Percentiles rank a stretch among this genome's conserved stretches.
These are phyloP conservation scores for Passiflora organensis DNA, from an alignment of 345 rosid species.

Conservation along the genomic window DNA sequence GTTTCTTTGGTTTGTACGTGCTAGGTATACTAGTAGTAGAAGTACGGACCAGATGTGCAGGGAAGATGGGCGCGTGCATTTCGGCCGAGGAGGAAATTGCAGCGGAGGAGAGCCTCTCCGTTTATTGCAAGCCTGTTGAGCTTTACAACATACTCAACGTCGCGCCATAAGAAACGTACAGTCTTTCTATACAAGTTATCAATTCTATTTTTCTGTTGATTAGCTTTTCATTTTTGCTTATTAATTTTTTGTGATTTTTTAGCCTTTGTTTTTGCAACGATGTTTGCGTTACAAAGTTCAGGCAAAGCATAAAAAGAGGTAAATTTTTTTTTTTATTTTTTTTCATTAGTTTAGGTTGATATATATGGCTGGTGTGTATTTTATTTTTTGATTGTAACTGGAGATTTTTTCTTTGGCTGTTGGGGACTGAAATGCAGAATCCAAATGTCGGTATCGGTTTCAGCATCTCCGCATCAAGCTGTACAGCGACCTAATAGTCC, in stretches of 20 bases:
- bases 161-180: constrained; percentile 79
- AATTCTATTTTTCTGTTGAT: background rate
- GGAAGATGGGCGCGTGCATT: constrained; percentile 67
- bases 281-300: constrained; percentile 81
- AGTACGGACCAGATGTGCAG: constrained; percentile 91
- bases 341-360: background rate
- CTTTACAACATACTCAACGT: constrained; percentile 93
- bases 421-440: constrained; percentile 61
- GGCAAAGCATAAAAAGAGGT: constrained; percentile 78
- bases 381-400: background rate
- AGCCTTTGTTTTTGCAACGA: constrained; percentile 89
- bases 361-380: background rate
- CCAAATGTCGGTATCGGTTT: constrained; percentile 62
- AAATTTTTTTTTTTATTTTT: constrained; percentile 5
- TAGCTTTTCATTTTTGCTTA: background rate
- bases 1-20: too few species aligned
- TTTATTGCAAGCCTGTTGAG: constrained; percentile 97
- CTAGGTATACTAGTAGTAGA: too few species aligned
- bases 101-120: constrained; percentile 78
- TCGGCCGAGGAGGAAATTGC: constrained; percentile 84
- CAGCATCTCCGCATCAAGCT: constrained; percentile 48
- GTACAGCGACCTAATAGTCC: constrained; percentile 36
- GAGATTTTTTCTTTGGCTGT: constrained; percentile 5
- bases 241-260: constrained; percentile 3
- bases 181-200: too few species aligned